Conservation (phyloP, 148 eudicot species). For the Spergularia bocconei region DNA sequence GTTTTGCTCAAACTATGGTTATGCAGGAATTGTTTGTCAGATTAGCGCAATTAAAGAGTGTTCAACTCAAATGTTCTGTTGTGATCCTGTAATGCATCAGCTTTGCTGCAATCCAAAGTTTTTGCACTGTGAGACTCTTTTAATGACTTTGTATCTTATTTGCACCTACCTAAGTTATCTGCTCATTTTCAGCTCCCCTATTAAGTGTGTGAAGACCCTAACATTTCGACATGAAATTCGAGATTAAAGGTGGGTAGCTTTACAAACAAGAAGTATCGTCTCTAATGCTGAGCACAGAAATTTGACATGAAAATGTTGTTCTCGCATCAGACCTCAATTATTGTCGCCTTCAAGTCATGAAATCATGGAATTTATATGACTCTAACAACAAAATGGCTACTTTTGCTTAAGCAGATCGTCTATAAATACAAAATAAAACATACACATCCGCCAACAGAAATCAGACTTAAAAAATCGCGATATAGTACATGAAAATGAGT, state of each 20-base stretch:
- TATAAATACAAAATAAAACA: conserved; percentile 9
- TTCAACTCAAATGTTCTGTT: no score
- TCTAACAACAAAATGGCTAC: background rate
- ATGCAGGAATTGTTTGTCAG: no score
- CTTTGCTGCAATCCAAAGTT: no score
- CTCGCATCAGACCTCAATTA: conserved; percentile 13
- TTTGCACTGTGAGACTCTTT: background rate
- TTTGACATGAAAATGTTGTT: conserved; percentile 12
- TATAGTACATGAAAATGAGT: conserved; percentile 5
- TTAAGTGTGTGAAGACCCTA: background rate
- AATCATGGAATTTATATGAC: conserved; percentile 16
- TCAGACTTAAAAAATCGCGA: background rate
- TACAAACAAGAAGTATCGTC: no score
- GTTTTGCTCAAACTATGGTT: no score
- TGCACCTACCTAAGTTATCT: background rate
- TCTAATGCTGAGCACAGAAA: no score
- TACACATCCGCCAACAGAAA: background rate
- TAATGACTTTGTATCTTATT: background rate
- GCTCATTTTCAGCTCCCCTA: background rate
- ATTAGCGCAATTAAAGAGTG: no score
- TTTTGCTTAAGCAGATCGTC: background rate
- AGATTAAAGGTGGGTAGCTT: no score
- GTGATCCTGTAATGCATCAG: no score
- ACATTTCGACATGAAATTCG: background rate
- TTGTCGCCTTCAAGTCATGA: conserved; percentile 20